phyloP scores from a whole-genome alignment of 768 basidiomycete species.

The Tricholoma furcatifolium region DNA sequence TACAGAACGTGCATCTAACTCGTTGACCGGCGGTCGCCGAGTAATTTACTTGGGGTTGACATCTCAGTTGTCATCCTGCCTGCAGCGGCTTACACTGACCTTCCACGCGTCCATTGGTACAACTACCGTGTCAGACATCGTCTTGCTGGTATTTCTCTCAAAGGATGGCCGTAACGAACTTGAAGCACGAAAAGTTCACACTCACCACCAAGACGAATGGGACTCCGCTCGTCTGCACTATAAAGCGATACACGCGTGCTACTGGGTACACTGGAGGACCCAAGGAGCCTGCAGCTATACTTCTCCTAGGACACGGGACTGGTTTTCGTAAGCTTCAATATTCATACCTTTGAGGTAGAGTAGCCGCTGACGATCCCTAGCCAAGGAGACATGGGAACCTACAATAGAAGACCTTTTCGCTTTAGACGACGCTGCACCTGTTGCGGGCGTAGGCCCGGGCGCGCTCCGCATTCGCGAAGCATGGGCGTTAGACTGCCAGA shows the following conservation, averaged over 20 bases:
- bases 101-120: too few species aligned
- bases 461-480: slow-evolving; percentile 27
- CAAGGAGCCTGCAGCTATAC: slow-evolving; percentile 19
- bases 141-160: too few species aligned
- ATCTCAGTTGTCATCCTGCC: too few species aligned
- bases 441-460: not conserved
- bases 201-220: slow-evolving; percentile 28
- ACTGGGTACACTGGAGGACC: not conserved
- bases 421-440: slow-evolving; percentile 16
- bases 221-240: slow-evolving; percentile 22
- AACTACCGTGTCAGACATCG: too few species aligned
- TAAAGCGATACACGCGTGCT: slow-evolving; percentile 26
- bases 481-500: slow-evolving; percentile 38
- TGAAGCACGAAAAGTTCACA: slow-evolving; percentile 25
- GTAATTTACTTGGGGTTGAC: too few species aligned
- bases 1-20: too few species aligned
- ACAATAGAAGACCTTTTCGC: slow-evolving; percentile 30
- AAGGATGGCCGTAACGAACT: too few species aligned
- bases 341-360: not conserved
- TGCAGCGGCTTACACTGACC: too few species aligned
- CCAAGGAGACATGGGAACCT: slow-evolving; percentile 42
- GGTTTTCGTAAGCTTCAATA: slow-evolving; percentile 26
- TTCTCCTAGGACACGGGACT: slow-evolving; percentile 27
- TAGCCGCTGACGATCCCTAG: slow-evolving; percentile 14
- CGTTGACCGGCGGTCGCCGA: too few species aligned